Percentiles rank a stretch among this genome's conserved stretches.
These are phyloP conservation scores for Blastocladiella emersonii DNA, from an alignment of 371 early-diverging fungal species.

Conservation along the genomic window DNA sequence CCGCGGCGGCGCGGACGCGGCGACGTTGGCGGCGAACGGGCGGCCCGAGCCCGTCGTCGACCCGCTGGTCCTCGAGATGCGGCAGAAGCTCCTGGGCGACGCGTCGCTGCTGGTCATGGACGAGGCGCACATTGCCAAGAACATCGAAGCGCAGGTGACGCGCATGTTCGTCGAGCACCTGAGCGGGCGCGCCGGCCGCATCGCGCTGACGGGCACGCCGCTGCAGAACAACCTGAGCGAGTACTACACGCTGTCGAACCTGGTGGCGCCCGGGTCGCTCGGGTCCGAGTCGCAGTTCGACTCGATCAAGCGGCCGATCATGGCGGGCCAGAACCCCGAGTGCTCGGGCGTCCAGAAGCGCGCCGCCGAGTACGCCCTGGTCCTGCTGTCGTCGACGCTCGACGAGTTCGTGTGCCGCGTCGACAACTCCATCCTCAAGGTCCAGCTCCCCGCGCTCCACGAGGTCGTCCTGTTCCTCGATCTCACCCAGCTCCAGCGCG, in stretches of 20 bases:
- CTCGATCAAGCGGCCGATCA: not conserved
- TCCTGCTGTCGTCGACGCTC: not conserved
- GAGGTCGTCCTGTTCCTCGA: constrained; percentile 2
- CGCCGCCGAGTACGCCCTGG: not conserved
- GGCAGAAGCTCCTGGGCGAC: not conserved
- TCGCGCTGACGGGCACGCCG: constrained; percentile 27
- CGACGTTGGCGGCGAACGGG: not conserved
- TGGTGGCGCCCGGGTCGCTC: constrained; percentile 2
- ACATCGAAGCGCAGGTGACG: constrained; percentile 17
- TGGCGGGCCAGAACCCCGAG: not conserved
- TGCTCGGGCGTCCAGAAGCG: not conserved
- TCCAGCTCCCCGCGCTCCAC: constrained; percentile 4
- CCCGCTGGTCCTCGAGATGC: not conserved
- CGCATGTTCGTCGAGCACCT: not conserved
- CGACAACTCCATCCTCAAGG: not conserved
- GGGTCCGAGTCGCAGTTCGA: not conserved
- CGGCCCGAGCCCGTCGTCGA: not conserved
- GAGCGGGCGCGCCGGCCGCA: not conserved
- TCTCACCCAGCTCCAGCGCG: not conserved
- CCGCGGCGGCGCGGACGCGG: too few relatives aligned
- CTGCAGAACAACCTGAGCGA: constrained; percentile 32
- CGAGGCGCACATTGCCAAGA: constrained; percentile 20
- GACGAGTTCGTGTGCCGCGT: not conserved
- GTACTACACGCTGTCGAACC: constrained; percentile 13
- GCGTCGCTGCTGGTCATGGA: constrained; percentile 25